These are phyloP conservation scores for Golovinomyces cichoracearum DNA, from an alignment of 2,329 filamentous ascomycete species.

Conservation along the genomic window DNA sequence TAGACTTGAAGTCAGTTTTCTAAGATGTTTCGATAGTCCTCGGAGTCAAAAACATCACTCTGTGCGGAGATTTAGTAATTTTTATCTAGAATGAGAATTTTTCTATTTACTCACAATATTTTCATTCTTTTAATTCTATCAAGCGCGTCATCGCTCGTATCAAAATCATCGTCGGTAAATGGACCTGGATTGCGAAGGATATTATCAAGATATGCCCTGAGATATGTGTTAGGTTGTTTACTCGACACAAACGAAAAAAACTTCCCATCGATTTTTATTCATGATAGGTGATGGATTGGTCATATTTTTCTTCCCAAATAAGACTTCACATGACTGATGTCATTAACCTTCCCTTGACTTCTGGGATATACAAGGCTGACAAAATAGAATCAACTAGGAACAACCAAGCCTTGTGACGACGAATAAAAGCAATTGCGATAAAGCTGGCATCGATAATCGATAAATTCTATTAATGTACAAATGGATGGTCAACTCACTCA, in stretches of 20 bases:
- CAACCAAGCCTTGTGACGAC: too few relatives aligned
- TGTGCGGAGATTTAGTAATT: conserved; percentile 4
- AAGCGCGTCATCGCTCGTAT: conserved; percentile 24
- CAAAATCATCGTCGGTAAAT: conserved; percentile 39
- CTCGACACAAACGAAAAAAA: not conserved
- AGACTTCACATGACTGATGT: too few relatives aligned
- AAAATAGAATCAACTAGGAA: too few relatives aligned
- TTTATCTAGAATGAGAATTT: conserved; percentile 4
- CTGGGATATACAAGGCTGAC: too few relatives aligned
- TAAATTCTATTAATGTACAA: conserved; percentile 8
- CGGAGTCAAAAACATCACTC: conserved; percentile 13
- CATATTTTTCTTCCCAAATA: not conserved
- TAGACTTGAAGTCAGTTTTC: conserved; percentile 18
- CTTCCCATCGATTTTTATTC: not conserved
- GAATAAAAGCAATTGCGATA: too few relatives aligned
- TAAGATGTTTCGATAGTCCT: not conserved
- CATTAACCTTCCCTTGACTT: too few relatives aligned
- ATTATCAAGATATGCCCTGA: conserved; percentile 60
- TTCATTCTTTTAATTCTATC: conserved; percentile 41
- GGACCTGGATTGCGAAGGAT: conserved; percentile 55
- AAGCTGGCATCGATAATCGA: too few relatives aligned
- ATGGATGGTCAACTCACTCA: conserved; percentile 26
- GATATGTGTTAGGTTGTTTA: not conserved
- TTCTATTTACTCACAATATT: conserved; percentile 30
- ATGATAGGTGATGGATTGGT: not conserved